phyloP scores from a whole-genome alignment of 805 yeast genomes.

The Wickerhamomyces silvicola region DNA sequence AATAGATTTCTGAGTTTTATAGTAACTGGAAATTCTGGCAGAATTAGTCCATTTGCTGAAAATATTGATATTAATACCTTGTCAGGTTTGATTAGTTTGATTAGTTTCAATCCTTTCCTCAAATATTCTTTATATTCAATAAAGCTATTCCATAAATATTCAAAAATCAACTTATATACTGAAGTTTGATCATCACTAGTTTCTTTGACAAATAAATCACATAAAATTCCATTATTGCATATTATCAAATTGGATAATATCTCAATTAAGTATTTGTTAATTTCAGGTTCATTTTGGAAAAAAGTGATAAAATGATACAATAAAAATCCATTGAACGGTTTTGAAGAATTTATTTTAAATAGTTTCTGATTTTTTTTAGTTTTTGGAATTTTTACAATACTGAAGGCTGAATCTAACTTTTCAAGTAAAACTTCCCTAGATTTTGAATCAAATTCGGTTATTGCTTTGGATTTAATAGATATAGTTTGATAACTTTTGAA shows the following conservation, averaged over 20 bases:
- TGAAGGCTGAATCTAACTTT: conserved; percentile 1
- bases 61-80: not conserved
- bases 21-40: too few relatives aligned
- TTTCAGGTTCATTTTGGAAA: too few relatives aligned
- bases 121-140: not conserved
- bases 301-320: too few relatives aligned
- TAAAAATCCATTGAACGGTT: too few relatives aligned
- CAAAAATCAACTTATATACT: conserved; percentile 9
- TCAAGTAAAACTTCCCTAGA: not conserved
- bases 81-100: not conserved
- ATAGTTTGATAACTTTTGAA: too few relatives aligned
- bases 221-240: too few relatives aligned
- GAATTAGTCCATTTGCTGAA: not conserved
- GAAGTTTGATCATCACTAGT: not conserved
- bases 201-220: conserved; percentile 4
- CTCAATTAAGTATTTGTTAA: too few relatives aligned
- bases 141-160: conserved; percentile 16
- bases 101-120: not conserved
- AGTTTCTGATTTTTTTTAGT: too few relatives aligned
- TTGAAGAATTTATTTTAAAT: too few relatives aligned
- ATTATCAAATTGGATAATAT: too few relatives aligned
- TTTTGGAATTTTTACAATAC: too few relatives aligned
- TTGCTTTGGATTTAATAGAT: not conserved
- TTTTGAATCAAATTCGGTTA: not conserved
- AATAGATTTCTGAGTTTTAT: too few relatives aligned